Conservation (phyloP, 495 filamentous ascomycete genomes). For the Annulohypoxylon moriforme region DNA sequence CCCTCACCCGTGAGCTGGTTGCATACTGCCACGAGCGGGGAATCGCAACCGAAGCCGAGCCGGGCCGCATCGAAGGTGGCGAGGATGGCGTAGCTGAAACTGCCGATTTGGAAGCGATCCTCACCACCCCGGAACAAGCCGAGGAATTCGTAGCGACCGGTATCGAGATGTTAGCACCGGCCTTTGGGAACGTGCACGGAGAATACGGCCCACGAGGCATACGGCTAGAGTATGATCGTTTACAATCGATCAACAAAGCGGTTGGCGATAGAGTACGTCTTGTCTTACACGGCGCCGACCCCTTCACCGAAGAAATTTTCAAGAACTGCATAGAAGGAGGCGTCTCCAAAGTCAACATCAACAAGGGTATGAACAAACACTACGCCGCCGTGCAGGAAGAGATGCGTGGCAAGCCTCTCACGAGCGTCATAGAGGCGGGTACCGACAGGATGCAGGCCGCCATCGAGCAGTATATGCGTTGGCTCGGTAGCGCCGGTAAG, state of each 20-base stretch:
- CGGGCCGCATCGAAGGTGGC: constrained; percentile 83
- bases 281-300: constrained; percentile 83
- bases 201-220: constrained; percentile 81
- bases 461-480: constrained; percentile 79
- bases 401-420: constrained; percentile 75
- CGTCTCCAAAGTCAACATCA: constrained; percentile 84
- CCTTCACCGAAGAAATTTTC: constrained; percentile 76
- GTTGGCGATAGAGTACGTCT: constrained; percentile 72
- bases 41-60: constrained; percentile 84
- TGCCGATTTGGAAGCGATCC: constrained; percentile 74
- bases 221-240: constrained; percentile 76
- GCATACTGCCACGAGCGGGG: constrained; percentile 77
- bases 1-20: constrained; percentile 75
- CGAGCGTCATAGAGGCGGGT: constrained; percentile 75
- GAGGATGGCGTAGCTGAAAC: constrained; percentile 87
- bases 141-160: constrained; percentile 80
- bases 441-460: constrained; percentile 79
- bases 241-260: constrained; percentile 69
- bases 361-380: constrained; percentile 81
- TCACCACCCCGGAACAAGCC: constrained; percentile 84
- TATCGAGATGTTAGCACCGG: constrained; percentile 85
- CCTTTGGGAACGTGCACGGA: constrained; percentile 89
- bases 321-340: constrained; percentile 74
- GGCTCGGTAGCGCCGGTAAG: constrained; percentile 74
- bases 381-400: constrained; percentile 74